These are phyloP conservation scores for Leishmania arabica DNA, from an alignment of 208 protist genomes.

Conservation along the genomic window DNA sequence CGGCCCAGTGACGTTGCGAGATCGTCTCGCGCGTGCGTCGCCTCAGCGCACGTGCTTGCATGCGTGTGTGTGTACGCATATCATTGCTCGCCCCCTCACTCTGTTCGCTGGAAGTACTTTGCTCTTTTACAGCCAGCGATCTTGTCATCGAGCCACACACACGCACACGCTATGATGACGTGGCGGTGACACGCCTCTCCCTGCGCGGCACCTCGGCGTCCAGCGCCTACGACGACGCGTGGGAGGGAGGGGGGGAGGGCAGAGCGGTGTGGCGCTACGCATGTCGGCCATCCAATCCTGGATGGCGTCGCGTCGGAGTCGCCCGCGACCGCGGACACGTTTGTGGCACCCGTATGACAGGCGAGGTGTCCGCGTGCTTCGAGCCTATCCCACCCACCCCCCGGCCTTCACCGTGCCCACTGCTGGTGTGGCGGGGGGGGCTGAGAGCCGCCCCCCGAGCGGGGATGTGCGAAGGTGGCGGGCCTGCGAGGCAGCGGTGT, in stretches of 20 bases:
- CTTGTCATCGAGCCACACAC: background rate
- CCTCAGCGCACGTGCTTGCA: background rate
- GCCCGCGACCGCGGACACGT: background rate
- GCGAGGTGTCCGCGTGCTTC: background rate
- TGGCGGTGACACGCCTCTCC: background rate
- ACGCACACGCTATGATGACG: background rate
- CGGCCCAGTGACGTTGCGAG: background rate
- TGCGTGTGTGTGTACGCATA: no score
- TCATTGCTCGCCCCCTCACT: background rate
- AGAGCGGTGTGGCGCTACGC: background rate
- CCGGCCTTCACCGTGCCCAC: background rate
- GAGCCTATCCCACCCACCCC: background rate
- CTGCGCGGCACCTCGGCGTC: background rate
- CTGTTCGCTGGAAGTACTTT: background rate
- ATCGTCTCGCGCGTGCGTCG: background rate
- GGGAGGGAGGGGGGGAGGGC: background rate
- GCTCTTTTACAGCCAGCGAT: background rate
- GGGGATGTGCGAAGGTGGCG: no score
- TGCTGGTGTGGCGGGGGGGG: background rate
- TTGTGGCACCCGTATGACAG: background rate
- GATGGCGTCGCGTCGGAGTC: background rate
- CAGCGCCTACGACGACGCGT: no score
- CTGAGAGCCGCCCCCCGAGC: background rate
- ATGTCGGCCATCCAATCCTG: background rate
- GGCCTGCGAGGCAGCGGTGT: no score